Base-by-base conservation (phyloP, 805 yeast species). In the Sugiyamaella marilandica region DNA sequence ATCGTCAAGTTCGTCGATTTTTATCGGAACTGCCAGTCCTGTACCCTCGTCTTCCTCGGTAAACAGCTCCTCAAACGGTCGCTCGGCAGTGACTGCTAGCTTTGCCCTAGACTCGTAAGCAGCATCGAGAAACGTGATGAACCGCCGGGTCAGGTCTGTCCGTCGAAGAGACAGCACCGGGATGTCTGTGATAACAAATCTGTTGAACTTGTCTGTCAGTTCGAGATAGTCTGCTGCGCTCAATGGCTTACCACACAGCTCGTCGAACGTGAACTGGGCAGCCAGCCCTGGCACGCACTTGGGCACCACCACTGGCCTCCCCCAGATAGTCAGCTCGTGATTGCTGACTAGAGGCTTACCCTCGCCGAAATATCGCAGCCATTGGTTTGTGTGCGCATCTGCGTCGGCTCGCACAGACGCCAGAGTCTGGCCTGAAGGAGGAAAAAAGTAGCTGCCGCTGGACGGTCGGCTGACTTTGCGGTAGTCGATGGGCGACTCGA, bases 201-300 rank as follows among this genome's bases (percentile, higher is more conserved):
- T 80, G 50, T 80, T 79, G 73, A 83, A 94, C 11, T 83, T 72
- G 4, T 79, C 76, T 10, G 97, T 96, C 56, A 94, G 71, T 18
- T 89, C 82, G 43, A 94, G 76, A 64, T 94, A 94, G 68, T 94
- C 99, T 9, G 97, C 98, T 0, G 98, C 97, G 14, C 96, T 90
- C 56, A 88, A 70, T 10, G 95, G 92, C 55, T 76, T 72, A 0
- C 95, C 97, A 67, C 98, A 94, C 33, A 94, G 73, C 65, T 94
- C 84, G 46, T 81, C 80, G 65, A 94, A 94, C 2, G 94, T 78
- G 68, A 90, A 92, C 68, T 87, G 94, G 1, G 97, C 97, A 19
- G 91, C 97, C 48, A 79, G 71, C 21, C 88, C 85, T 21, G 89
- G 86, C 0, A 87, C 79, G 45, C 90, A 81, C 53, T 70, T 72